phyloP scores from a whole-genome alignment of 176 grass and related monocot genomes.

The Zoysia japonica region DNA sequence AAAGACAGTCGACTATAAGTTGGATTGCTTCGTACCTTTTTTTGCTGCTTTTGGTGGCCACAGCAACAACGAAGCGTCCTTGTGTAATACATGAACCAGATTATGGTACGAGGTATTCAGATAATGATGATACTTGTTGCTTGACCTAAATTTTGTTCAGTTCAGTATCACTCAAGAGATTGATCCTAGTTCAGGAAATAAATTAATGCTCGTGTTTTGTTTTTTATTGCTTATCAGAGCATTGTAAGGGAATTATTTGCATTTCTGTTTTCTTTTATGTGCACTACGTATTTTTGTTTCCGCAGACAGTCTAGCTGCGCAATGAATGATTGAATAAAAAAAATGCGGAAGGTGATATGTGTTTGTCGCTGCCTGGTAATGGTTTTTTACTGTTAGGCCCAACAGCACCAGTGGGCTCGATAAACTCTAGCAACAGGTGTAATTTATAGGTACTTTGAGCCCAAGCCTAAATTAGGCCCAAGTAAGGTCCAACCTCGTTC shows the following conservation, averaged over 20 bases:
- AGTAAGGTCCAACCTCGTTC: no score
- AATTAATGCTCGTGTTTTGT: background rate
- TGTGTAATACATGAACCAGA: slow-evolving; percentile 8
- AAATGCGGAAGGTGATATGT: no score
- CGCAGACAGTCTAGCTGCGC: no score
- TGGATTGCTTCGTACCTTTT: slow-evolving; percentile 29
- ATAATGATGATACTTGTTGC: background rate
- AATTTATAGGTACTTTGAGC: no score
- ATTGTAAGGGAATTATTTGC: background rate
- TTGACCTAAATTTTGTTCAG: background rate
- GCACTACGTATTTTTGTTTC: no score
- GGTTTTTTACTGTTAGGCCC: no score
- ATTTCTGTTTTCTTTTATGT: background rate
- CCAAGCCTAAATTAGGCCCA: no score
- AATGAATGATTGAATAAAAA: no score
- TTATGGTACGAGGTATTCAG: slow-evolving; percentile 9
- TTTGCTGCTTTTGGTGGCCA: slow-evolving; percentile 2
- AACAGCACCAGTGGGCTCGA: no score
- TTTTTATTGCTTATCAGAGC: background rate
- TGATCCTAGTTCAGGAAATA: background rate
- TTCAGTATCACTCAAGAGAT: background rate
- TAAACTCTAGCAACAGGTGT: no score
- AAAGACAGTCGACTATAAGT: slow-evolving; percentile 24
- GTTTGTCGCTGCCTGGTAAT: no score
- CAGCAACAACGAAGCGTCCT: slow-evolving; percentile 9